Conservation (phyloP, 768 basidiomycete species). For the Termitomyces sp. region DNA sequence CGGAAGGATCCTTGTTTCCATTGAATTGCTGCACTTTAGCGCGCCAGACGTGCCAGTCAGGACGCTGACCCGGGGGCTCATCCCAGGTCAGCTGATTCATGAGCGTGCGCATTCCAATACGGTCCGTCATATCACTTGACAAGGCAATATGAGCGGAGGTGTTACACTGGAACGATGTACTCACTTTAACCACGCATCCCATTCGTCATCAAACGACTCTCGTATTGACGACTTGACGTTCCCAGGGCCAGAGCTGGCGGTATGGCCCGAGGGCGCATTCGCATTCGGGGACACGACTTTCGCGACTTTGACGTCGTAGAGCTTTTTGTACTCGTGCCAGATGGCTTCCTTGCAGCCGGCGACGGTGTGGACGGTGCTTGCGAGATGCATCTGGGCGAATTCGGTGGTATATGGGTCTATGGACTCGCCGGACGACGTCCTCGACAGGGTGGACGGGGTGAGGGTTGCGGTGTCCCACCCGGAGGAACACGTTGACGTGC, state of each 20-base stretch:
- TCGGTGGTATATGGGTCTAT: conserved; percentile 17
- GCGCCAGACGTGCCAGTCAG: conserved; percentile 55
- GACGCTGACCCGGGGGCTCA: conserved; percentile 40
- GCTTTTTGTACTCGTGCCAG: conserved; percentile 54
- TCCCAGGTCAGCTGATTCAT: conserved; percentile 45
- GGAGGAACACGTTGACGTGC: background rate
- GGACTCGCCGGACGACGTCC: background rate
- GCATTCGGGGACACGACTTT: conserved; percentile 6
- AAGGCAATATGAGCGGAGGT: conserved; percentile 6
- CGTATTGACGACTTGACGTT: conserved; percentile 26
- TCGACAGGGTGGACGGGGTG: background rate
- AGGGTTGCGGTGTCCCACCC: background rate
- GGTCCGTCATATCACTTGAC: conserved; percentile 69
- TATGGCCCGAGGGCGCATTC: background rate
- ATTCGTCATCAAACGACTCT: conserved; percentile 61
- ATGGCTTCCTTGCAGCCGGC: conserved; percentile 66
- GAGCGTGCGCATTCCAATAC: conserved; percentile 56
- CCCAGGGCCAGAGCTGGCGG: conserved; percentile 2
- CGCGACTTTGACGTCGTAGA: conserved; percentile 28
- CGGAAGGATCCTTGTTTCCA: background rate
- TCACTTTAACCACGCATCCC: conserved; percentile 69
- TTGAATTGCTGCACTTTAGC: conserved; percentile 20
- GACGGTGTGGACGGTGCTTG: conserved; percentile 51
- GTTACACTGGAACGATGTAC: conserved; percentile 15
- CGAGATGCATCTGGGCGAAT: conserved; percentile 63